Evolutionary conservation across 345 rosid species (phyloP).

Genomic region (Euphorbia tirucalli): DNA sequence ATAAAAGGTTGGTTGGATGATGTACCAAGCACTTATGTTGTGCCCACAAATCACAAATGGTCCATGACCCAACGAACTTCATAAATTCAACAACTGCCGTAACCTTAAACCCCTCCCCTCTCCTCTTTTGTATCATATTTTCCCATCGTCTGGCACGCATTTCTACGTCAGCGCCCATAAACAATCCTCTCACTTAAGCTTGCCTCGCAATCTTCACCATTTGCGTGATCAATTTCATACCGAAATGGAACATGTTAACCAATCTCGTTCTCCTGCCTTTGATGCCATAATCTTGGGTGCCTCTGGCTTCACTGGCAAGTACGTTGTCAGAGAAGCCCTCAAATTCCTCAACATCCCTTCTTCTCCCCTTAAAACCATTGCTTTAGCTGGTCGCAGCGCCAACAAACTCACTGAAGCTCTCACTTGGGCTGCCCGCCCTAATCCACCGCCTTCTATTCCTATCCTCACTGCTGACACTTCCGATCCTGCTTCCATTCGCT

Average conservation of each 20-base stretch:
- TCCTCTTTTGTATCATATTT: not conserved
- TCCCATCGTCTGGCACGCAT: not conserved
- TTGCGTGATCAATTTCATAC: not conserved
- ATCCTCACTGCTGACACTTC: constrained; percentile 69
- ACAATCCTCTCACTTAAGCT: not conserved
- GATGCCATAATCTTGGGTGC: constrained; percentile 25
- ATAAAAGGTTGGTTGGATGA: too few species aligned
- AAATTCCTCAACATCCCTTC: constrained; percentile 21
- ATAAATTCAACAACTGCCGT: not conserved
- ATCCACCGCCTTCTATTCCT: constrained; percentile 49
- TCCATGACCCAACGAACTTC: not conserved
- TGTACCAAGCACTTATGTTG: not conserved
- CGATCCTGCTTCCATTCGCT: constrained; percentile 69
- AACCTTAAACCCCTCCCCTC: not conserved
- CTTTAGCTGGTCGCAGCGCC: constrained; percentile 79
- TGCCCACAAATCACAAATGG: not conserved
- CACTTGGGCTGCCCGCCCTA: constrained; percentile 71
- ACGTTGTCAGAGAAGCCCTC: constrained; percentile 23
- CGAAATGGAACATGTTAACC: not conserved
- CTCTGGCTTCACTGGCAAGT: constrained; percentile 28
- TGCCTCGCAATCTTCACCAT: not conserved
- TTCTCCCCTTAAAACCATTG: constrained; percentile 66
- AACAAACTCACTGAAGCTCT: constrained; percentile 54
- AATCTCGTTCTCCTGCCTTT: constrained; percentile 8
- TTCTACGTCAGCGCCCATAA: not conserved